Evolutionary conservation across 108 stramenopile species (phyloP).

Genomic region (Licmophora abbreviata): DNA sequence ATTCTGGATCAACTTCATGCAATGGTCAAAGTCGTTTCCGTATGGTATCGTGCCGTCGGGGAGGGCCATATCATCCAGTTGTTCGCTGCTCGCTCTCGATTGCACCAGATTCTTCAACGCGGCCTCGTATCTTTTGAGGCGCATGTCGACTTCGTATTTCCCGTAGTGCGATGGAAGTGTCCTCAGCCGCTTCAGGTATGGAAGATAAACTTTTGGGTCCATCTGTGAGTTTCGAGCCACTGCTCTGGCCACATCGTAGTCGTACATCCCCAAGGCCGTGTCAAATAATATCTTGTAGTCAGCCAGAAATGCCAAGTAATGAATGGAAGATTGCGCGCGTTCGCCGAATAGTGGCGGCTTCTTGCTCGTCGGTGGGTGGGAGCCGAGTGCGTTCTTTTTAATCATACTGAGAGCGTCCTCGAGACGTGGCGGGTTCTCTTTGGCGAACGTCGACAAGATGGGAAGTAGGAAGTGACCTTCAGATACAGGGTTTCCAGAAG

Average conservation of each 20-base stretch:
- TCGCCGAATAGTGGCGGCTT: slow-evolving; percentile 58
- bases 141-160: slow-evolving; percentile 73
- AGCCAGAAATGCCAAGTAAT: slow-evolving; percentile 86
- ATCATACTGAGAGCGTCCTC: slow-evolving; percentile 74
- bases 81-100: slow-evolving; percentile 18
- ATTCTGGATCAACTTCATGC: slow-evolving; percentile 58
- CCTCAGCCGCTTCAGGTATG: slow-evolving; percentile 65
- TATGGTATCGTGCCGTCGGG: slow-evolving; percentile 6
- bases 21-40: slow-evolving; percentile 40
- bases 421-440: slow-evolving; percentile 71
- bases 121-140: slow-evolving; percentile 64
- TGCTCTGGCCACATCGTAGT: slow-evolving; percentile 82
- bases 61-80: slow-evolving; percentile 8
- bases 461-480: slow-evolving; percentile 76
- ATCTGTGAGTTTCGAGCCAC: slow-evolving; percentile 88
- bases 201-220: slow-evolving; percentile 92
- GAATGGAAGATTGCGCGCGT: slow-evolving; percentile 69
- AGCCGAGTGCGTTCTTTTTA: slow-evolving; percentile 30
- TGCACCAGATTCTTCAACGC: slow-evolving; percentile 57
- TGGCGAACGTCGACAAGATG: slow-evolving; percentile 82
- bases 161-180: slow-evolving; percentile 43
- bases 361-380: slow-evolving; percentile 12
- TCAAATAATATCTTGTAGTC: slow-evolving; percentile 81
- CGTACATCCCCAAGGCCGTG: slow-evolving; percentile 87
- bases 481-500: slow-evolving; percentile 19